Base-by-base conservation (phyloP, 1,284 basidiomycete genomes). In the Boletus austroedulis region DNA sequence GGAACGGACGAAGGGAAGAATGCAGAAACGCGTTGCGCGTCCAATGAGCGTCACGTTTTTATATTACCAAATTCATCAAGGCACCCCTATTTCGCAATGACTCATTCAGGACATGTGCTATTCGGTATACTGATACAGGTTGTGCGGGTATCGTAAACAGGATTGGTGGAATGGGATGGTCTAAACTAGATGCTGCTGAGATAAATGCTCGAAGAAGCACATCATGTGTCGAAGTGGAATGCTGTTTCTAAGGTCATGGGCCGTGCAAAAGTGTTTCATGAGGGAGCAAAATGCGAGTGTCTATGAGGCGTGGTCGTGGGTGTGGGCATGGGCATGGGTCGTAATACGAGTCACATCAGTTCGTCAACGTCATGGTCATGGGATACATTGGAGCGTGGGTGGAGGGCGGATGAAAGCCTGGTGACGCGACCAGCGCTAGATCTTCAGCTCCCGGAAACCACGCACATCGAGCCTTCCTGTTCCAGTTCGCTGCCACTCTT, bases 391-490 rank as follows among this genome's bases (percentile, higher is more conserved):
- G 36, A 51, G 36, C 32, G 51, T 45, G 46, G 28, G 28, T n/a
- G 23, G 26, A 43, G n/a, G 28, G 28, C 23, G 24, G 47, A 17
- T 45, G 50, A 52, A 57, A 57, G 38, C 47, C 49, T 19, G 7
- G 51, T 17, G 24, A 41, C 23, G 54, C 32, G 28, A 51, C 51
- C 32, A 40, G 47, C 54, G 51, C 64, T 75, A 90, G 65, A 92
- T 92, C 81, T 84, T 89, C 70, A 92, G 71, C 76, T 92, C 90
- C 63, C 87, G 78, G 73, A 92, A 92, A 53, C 89, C 89, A 57
- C 89, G 78, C 58, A 91, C 88, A 70, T 92, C 89, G 59, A 92
- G 72, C 64, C 89, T 76, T 55, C 89, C 89, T 40, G 81, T 81
- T 57, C 90, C 89, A 73, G 89, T 92, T 66, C 76, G 79, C 65